Evolutionary conservation across 148 eudicot species (phyloP), one percentile per base, ranked within the genome.

Genomic region (Bassia scoparia): DNA sequence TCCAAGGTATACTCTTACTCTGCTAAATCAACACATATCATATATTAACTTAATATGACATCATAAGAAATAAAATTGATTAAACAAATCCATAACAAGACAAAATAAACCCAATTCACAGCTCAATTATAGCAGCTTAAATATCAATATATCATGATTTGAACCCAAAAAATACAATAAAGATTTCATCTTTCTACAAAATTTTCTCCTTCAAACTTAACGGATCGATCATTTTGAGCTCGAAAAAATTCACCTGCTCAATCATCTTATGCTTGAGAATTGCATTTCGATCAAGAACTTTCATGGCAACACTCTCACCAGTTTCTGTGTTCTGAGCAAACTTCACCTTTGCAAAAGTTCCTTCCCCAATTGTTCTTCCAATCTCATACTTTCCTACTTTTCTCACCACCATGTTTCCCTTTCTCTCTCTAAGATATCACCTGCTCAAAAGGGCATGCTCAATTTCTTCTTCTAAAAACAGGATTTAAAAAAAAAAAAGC

Each of bases 291-390:
- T 91, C 98, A 72, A 94, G 91, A 46, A 94, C 81, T 68, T 94
- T 94, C 97, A 94, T 87, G 74, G 98, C 98, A 29, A 95, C 98
- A 83, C 98, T 95, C 63, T 91, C 98, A 26, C 98, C 98, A 72
- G 97, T 95, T 78, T 95, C 98, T 5, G 93, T 95, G 37, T 95
- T 95, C 81, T 95, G 98, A 2, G 97, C 98, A 74, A 95, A 95
- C 74, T 95, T 95, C 71, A 95, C 98, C 77, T 95, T 95, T 0
- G 98, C 98, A 75, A 87, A 95, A 44, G 96, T 91, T 10, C 98
- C 98, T 86, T 95, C 97, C 3, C 98, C 98, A 44, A 95, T 88
- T 58, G 98, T 95, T 80, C 98, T 76, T 64, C 98, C 98, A 13
- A 95, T 89, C 74, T 95, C 98, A 65, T 89, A 95, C 90, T 91